Percentiles rank a stretch among this genome's conserved stretches.
Evolutionary conservation across 192 early-diverging fungal genomes (phyloP).

Genomic region (Allomyces arbusculus): DNA sequence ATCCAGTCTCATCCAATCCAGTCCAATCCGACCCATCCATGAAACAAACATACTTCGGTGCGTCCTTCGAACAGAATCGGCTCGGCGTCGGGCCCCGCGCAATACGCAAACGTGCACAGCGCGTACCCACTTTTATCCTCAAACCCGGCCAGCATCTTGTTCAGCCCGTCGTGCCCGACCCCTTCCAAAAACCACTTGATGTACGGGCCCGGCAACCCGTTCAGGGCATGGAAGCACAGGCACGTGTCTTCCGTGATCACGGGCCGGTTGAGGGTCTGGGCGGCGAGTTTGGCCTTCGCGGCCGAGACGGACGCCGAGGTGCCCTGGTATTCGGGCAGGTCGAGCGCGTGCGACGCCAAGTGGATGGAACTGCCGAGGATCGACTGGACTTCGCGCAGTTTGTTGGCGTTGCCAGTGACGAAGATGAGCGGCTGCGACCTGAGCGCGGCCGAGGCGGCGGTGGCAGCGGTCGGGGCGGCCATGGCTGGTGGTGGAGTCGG

Average conservation of each 20-base stretch:
- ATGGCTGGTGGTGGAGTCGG: too few relatives aligned
- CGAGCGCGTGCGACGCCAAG: constrained; percentile 44
- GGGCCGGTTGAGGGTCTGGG: constrained; percentile 39
- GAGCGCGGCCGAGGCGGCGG: too few relatives aligned
- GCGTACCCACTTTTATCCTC: constrained; percentile 76
- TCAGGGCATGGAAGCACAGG: constrained; percentile 83
- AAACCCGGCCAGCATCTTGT: constrained; percentile 68
- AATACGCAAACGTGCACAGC: constrained; percentile 78
- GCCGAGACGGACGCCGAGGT: constrained; percentile 48
- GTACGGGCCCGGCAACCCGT: constrained; percentile 81
- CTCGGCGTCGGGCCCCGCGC: constrained; percentile 56
- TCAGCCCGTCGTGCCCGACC: constrained; percentile 56
- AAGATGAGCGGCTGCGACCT: constrained; percentile 28
- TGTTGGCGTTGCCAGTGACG: constrained; percentile 94
- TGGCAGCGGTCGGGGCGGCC: too few relatives aligned
- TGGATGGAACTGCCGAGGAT: constrained; percentile 49
- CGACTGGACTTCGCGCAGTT: constrained; percentile 67
- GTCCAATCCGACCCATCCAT: too few relatives aligned
- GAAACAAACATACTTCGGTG: constrained; percentile 22
- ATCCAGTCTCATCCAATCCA: too few relatives aligned
- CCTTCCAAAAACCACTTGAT: constrained; percentile 89
- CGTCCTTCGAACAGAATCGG: constrained; percentile 73
- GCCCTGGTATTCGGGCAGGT: constrained; percentile 92
- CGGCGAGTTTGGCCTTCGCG: constrained; percentile 62
- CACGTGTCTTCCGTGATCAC: constrained; percentile 85